Evolutionary conservation across 2,329 filamentous ascomycete species (phyloP).

Genomic region (Exophiala sp.): DNA sequence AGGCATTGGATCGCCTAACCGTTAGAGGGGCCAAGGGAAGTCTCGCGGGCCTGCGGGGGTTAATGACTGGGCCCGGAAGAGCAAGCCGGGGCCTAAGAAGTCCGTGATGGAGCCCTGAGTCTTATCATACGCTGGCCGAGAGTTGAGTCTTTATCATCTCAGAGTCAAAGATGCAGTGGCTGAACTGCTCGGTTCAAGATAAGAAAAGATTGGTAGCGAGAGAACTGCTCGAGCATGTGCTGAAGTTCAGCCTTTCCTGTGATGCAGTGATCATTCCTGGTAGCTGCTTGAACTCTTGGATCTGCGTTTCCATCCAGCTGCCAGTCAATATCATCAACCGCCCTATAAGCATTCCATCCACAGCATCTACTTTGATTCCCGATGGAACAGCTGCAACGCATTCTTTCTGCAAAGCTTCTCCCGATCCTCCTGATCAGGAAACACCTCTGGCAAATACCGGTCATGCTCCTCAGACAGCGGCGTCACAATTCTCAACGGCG

Average conservation of each 20-base stretch:
- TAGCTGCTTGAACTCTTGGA: no score
- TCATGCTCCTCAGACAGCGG: conserved; percentile 23
- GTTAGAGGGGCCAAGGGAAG: no score
- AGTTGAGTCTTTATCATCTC: not conserved
- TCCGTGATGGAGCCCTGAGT: not conserved
- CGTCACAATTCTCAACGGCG: conserved; percentile 15
- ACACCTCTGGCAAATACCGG: conserved; percentile 20
- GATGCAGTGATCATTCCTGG: no score
- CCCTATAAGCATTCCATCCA: no score
- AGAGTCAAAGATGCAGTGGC: no score
- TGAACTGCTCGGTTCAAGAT: no score
- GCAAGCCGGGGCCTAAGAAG: not conserved
- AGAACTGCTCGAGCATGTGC: no score
- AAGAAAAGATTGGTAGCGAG: no score
- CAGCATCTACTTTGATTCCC: not conserved
- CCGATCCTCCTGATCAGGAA: conserved; percentile 21
- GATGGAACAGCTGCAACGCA: conserved; percentile 20
- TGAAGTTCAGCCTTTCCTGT: no score
- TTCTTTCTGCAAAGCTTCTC: conserved; percentile 23
- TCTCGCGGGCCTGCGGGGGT: no score
- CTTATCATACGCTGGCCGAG: conserved; percentile 1
- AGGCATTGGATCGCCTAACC: no score
- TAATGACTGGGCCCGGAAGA: conserved; percentile 3
- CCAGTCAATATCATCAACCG: not conserved
- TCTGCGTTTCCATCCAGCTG: not conserved